These are phyloP conservation scores for Vicia sativa DNA, from an alignment of 306 rosid species.

Conservation along the genomic window DNA sequence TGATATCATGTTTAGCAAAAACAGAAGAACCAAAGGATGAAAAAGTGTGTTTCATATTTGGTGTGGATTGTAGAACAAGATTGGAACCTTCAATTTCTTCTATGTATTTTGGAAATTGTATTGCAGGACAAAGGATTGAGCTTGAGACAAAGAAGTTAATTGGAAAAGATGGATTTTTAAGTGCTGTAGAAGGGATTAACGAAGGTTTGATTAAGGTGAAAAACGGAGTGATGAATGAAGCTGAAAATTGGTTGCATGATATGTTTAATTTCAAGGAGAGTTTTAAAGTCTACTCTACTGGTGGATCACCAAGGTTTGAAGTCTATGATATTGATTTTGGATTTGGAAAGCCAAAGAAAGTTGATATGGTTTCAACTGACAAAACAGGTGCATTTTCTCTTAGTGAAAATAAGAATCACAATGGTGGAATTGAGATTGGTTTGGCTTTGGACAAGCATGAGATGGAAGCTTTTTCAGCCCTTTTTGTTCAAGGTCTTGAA, in stretches of 20 bases:
- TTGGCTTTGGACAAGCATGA: slow-evolving; percentile 16
- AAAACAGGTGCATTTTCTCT: slow-evolving; percentile 41
- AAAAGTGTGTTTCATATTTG: neutral
- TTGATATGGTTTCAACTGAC: slow-evolving; percentile 42
- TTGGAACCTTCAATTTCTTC: slow-evolving; percentile 40
- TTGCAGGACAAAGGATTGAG: neutral
- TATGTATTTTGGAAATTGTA: slow-evolving; percentile 56
- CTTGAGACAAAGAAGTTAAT: slow-evolving; percentile 8
- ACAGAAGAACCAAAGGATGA: slow-evolving; percentile 24
- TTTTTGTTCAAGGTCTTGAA: slow-evolving; percentile 31
- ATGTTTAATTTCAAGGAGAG: neutral
- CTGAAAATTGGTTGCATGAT: neutral
- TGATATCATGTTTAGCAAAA: slow-evolving; percentile 36
- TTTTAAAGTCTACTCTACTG: neutral
- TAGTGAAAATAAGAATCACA: slow-evolving; percentile 26
- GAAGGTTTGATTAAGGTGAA: slow-evolving; percentile 33
- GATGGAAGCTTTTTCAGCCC: slow-evolving; percentile 35
- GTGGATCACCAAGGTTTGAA: slow-evolving; percentile 57
- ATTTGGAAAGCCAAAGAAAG: slow-evolving; percentile 43
- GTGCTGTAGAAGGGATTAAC: slow-evolving; percentile 25
- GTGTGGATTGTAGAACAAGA: slow-evolving; percentile 45
- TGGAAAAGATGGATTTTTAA: slow-evolving; percentile 32
- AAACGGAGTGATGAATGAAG: slow-evolving; percentile 24
- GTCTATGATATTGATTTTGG: slow-evolving; percentile 51
- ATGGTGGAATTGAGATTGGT: slow-evolving; percentile 46